Conservation (phyloP, 441 rosid species). For the Pelargonium cotyledonis region DNA sequence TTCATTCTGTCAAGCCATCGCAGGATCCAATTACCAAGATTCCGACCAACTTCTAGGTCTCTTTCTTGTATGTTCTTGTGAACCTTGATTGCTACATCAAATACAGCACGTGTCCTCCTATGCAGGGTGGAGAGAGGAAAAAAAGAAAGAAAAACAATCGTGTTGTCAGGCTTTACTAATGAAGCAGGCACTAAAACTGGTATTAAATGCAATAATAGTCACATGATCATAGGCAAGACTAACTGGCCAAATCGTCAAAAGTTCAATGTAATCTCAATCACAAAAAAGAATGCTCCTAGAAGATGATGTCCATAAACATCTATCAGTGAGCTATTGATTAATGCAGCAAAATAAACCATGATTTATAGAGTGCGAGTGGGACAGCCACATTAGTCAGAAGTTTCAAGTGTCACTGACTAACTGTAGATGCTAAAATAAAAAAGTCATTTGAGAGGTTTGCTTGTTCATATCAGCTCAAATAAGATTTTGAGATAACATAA, state of each 20-base stretch:
- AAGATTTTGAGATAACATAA: background rate
- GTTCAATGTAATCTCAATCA: background rate
- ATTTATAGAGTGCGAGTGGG: background rate
- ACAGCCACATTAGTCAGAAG: background rate
- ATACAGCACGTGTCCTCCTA: constrained; percentile 56
- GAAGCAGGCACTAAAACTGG: background rate
- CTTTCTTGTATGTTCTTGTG: constrained; percentile 72
- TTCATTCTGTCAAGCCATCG: constrained; percentile 77
- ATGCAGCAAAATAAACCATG: background rate
- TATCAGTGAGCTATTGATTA: background rate
- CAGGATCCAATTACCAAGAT: constrained; percentile 81
- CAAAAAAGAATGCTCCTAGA: background rate
- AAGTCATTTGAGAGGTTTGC: background rate
- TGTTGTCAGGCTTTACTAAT: background rate
- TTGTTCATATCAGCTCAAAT: no score
- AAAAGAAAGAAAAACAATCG: background rate
- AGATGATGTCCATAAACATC: background rate
- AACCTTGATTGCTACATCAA: constrained; percentile 56
- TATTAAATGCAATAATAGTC: background rate
- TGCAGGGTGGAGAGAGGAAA: constrained; percentile 9
- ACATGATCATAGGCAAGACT: background rate
- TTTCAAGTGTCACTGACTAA: background rate
- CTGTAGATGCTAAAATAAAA: background rate
- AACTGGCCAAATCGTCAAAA: background rate
- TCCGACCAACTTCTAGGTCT: constrained; percentile 80